A percentile compares a stretch with the other conserved stretches of the same genome.
These are phyloP conservation scores for Fusarium succisae DNA, from an alignment of 2,329 filamentous ascomycete species.

Conservation along the genomic window DNA sequence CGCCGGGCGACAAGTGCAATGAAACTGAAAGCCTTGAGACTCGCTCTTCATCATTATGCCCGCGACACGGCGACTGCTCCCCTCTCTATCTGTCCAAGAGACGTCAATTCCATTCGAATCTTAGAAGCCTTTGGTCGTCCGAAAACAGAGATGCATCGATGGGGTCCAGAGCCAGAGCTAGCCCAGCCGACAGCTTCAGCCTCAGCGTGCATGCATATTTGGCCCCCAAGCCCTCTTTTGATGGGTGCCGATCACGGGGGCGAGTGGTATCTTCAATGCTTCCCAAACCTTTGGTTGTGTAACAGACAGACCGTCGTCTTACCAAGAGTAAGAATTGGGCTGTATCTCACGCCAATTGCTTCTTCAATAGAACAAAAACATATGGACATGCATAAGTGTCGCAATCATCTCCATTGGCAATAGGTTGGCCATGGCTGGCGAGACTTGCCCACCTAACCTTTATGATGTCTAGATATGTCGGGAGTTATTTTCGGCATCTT, in stretches of 20 bases:
- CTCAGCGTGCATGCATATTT: neutral
- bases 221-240: neutral
- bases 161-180: neutral
- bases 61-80: rapidly evolving
- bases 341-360: neutral
- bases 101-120: too few relatives aligned
- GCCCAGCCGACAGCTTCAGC: neutral
- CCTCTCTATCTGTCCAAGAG: rapidly evolving
- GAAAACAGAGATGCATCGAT: neutral
- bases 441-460: neutral
- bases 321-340: too few relatives aligned
- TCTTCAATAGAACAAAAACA: neutral
- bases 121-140: too few relatives aligned
- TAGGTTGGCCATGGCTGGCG: neutral
- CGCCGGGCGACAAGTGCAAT: rapidly evolving
- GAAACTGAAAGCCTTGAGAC: too few relatives aligned
- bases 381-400: neutral
- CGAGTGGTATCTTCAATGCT: neutral
- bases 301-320: neutral
- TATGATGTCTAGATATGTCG: neutral
- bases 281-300: neutral
- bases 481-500: neutral
- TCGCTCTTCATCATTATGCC: neutral
- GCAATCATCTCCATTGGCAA: neutral
- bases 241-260: neutral